These are phyloP conservation scores for Phanerochaete sordida DNA, from an alignment of 768 basidiomycete genomes.

Conservation along the genomic window DNA sequence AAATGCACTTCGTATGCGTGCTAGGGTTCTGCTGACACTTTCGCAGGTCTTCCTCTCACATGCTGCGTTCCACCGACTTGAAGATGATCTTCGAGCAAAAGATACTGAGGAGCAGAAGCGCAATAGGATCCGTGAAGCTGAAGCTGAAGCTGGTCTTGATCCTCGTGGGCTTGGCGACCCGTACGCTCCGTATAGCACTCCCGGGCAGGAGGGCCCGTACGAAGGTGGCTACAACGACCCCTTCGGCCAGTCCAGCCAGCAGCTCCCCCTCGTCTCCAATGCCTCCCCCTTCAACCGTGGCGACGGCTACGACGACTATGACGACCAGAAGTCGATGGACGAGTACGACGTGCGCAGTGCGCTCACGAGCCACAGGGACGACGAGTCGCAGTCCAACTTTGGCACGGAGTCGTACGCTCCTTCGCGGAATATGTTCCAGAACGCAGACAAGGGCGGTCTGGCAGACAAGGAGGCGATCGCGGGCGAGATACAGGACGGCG, in stretches of 20 bases:
- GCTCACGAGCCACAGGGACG: conserved; percentile 74
- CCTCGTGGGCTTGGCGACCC: conserved; percentile 58
- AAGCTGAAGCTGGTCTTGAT: conserved; percentile 65
- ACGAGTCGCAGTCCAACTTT: conserved; percentile 76
- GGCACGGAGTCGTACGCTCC: conserved; percentile 94
- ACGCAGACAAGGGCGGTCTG: conserved; percentile 60
- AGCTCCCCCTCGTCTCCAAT: conserved; percentile 79
- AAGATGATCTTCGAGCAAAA: conserved; percentile 77
- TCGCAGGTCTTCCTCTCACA: conserved; percentile 86
- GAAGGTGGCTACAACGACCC: conserved; percentile 46
- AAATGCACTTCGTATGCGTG: conserved; percentile 16
- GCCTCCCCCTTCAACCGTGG: conserved; percentile 81
- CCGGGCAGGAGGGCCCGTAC: conserved; percentile 42
- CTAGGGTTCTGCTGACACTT: background rate
- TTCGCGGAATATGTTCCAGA: conserved; percentile 93
- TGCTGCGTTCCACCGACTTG: conserved; percentile 78
- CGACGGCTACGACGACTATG: conserved; percentile 73
- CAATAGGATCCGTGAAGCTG: conserved; percentile 72
- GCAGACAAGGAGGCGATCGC: conserved; percentile 78
- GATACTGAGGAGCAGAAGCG: conserved; percentile 88
- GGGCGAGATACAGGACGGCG: conserved; percentile 82
- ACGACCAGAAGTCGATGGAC: conserved; percentile 72
- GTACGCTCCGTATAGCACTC: conserved; percentile 72
- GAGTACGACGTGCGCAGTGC: conserved; percentile 80
- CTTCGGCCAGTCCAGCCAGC: conserved; percentile 60